These are phyloP conservation scores for Baeospora myosura DNA, from an alignment of 1,284 basidiomycete species.

Conservation along the genomic window DNA sequence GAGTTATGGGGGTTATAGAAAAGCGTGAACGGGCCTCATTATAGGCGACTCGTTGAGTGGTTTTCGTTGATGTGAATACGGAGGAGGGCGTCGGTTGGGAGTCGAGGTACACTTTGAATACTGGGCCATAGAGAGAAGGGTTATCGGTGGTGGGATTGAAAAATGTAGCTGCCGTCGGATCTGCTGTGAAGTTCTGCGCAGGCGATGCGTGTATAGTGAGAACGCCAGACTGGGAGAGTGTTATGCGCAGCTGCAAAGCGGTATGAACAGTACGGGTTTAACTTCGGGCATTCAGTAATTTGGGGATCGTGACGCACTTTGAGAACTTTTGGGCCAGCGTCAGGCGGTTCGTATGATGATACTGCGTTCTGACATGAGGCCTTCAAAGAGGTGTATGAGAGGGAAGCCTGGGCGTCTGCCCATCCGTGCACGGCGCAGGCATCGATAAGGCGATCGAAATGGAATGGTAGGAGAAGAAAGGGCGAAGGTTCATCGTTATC, in stretches of 20 bases:
- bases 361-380: slow-evolving; percentile 37
- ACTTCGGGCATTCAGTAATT: no score
- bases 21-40: slow-evolving; percentile 51
- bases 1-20: slow-evolving; percentile 29
- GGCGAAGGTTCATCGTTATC: slow-evolving; percentile 37
- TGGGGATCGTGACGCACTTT: slow-evolving; percentile 23
- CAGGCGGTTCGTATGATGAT: slow-evolving; percentile 12
- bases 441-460: slow-evolving; percentile 47
- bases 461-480: slow-evolving; percentile 52
- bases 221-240: slow-evolving; percentile 37
- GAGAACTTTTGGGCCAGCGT: slow-evolving; percentile 19
- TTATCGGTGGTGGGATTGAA: slow-evolving; percentile 28
- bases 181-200: slow-evolving; percentile 28
- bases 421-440: slow-evolving; percentile 47
- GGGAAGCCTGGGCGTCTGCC: slow-evolving; percentile 25
- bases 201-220: slow-evolving; percentile 38
- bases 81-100: slow-evolving; percentile 43
- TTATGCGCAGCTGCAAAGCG: slow-evolving; percentile 46
- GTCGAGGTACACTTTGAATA: slow-evolving; percentile 47
- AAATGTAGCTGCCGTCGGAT: slow-evolving; percentile 33
- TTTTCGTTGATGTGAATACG: slow-evolving; percentile 60
- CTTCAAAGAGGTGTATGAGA: slow-evolving; percentile 34
- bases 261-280: no score
- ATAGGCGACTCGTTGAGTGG: slow-evolving; percentile 54
- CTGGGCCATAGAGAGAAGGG: slow-evolving; percentile 12